Percentiles rank a stretch among this genome's conserved stretches.
These are phyloP conservation scores for Vigna angularis DNA, from an alignment of 306 rosid genomes.

Conservation along the genomic window DNA sequence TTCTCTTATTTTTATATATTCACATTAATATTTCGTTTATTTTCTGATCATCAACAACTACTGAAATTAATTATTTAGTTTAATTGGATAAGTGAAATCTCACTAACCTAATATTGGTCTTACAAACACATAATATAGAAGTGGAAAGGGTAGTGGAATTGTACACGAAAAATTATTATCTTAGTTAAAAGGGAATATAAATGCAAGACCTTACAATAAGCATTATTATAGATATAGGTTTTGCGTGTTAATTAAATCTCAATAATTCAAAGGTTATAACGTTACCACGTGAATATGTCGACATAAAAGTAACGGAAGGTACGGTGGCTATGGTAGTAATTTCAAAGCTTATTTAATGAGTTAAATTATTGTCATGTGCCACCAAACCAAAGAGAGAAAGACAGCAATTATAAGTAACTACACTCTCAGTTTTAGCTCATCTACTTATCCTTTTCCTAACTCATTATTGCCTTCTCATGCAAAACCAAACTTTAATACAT, in stretches of 20 bases:
- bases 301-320: neutral
- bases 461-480: neutral
- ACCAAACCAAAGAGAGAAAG: neutral
- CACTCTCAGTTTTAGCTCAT: neutral
- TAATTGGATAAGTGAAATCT: no score
- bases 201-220: neutral
- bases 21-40: no score
- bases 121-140: no score
- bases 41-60: no score
- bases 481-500: neutral
- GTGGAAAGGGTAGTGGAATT: no score
- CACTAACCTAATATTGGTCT: no score
- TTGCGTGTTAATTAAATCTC: neutral
- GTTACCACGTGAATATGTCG: constrained; percentile 4
- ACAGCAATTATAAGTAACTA: neutral
- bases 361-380: constrained; percentile 34
- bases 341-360: constrained; percentile 35
- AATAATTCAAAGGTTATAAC: constrained; percentile 12
- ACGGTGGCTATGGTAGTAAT: neutral
- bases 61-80: no score
- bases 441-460: neutral
- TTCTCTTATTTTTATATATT: no score
- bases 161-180: no score
- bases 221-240: neutral
- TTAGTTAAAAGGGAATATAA: neutral